Evolutionary conservation across 2,329 filamentous ascomycete genomes (phyloP).

Genomic region (Colletotrichum chlorophyti): DNA sequence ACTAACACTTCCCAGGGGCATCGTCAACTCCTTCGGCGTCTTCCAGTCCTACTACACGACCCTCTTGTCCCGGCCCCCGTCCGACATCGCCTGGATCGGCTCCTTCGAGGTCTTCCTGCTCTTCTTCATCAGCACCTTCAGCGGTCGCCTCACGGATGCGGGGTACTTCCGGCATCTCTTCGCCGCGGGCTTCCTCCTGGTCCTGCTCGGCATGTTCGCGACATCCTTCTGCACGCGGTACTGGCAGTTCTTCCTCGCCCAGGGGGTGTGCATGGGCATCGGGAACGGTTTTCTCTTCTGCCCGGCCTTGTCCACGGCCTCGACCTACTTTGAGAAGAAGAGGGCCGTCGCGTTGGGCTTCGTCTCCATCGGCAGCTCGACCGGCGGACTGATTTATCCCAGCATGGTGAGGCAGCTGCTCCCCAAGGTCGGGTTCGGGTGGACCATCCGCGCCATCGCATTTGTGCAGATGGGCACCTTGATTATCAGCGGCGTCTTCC

Average conservation of each 20-base stretch:
- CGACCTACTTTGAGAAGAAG: conserved; percentile 68
- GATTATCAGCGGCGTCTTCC: conserved; percentile 43
- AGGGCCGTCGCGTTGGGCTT: conserved; percentile 68
- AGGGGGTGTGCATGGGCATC: conserved; percentile 61
- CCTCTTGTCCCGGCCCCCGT: conserved; percentile 45
- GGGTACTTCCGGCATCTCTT: conserved; percentile 57
- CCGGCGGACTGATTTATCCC: conserved; percentile 64
- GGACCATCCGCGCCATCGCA: conserved; percentile 65
- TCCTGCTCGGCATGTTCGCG: conserved; percentile 54
- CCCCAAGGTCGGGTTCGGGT: conserved; percentile 61
- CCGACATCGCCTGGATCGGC: conserved; percentile 61
- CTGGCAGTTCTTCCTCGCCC: conserved; percentile 62
- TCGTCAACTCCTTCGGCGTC: conserved; percentile 62
- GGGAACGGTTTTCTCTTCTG: conserved; percentile 70
- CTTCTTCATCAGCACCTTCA: conserved; percentile 61
- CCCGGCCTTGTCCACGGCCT: conserved; percentile 68
- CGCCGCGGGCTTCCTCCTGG: conserved; percentile 46
- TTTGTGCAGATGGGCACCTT: conserved; percentile 61
- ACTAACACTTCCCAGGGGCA: conserved; percentile 44
- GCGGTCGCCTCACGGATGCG: conserved; percentile 60
- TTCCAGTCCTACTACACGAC: conserved; percentile 61
- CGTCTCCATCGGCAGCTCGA: conserved; percentile 63
- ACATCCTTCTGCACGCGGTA: conserved; percentile 52
- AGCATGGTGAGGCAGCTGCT: conserved; percentile 63
- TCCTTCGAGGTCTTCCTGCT: conserved; percentile 61